Evolutionary conservation across 2,329 filamentous ascomycete species (phyloP).

Genomic region (Fusarium annulatum): DNA sequence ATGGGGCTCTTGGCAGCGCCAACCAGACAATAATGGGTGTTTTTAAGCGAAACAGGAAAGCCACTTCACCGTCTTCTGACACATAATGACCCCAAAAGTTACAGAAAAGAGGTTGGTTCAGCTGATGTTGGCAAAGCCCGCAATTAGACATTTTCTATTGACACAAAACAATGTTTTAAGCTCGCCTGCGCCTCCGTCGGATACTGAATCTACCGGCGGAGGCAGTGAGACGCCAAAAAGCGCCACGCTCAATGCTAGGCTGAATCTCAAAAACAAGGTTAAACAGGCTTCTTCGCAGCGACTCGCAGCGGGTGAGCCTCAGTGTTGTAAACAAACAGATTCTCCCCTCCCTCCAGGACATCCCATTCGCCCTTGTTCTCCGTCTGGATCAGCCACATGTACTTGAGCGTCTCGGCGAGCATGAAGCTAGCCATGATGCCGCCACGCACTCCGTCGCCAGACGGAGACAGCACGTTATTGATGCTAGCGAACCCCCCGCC

Average conservation of each 20-base stretch:
- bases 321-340: slow-evolving; percentile 62
- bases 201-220: not conserved
- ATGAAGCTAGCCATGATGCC: slow-evolving; percentile 77
- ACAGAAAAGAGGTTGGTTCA: not conserved
- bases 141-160: not conserved
- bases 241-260: slow-evolving; percentile 3
- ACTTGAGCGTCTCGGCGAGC: slow-evolving; percentile 88
- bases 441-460: slow-evolving; percentile 67
- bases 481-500: not conserved
- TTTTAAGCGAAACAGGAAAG: not conserved
- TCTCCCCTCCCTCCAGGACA: slow-evolving; percentile 52
- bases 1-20: not conserved
- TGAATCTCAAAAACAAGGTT: slow-evolving; percentile 21
- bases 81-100: not conserved
- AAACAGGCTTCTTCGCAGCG: slow-evolving; percentile 6
- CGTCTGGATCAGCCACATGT: slow-evolving; percentile 63
- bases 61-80: not conserved
- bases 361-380: slow-evolving; percentile 56
- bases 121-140: not conserved
- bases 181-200: not conserved
- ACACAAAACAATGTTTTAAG: not conserved
- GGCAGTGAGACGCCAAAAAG: not conserved
- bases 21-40: not conserved
- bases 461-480: slow-evolving; percentile 70
- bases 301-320: slow-evolving; percentile 62